Evolutionary conservation across 805 yeast species (phyloP).

Genomic region (Candida insectalens): DNA sequence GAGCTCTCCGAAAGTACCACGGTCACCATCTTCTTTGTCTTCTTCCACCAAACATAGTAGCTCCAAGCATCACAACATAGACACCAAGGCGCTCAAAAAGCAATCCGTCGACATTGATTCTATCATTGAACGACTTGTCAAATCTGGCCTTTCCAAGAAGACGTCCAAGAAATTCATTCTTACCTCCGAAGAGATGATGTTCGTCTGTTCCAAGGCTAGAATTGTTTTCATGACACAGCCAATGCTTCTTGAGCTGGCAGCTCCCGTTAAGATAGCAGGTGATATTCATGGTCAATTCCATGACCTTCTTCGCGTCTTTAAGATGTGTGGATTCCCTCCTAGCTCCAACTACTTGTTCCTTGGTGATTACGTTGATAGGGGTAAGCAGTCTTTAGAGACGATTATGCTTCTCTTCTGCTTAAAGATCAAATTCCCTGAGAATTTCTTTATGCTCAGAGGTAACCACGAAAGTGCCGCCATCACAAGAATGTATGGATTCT

Average conservation of each 20-base stretch:
- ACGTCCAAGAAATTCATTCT: constrained; percentile 41
- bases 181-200: constrained; percentile 42
- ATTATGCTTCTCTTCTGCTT: constrained; percentile 40
- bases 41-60: not conserved
- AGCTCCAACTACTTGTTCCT: constrained; percentile 43
- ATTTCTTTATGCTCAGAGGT: constrained; percentile 50
- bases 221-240: constrained; percentile 58
- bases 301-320: constrained; percentile 45
- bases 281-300: constrained; percentile 67
- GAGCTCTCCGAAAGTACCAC: not conserved
- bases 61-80: not conserved
- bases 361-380: constrained; percentile 55
- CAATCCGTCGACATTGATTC: constrained; percentile 42
- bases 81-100: too few relatives aligned
- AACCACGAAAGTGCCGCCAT: constrained; percentile 52
- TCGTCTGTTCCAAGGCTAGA: constrained; percentile 47
- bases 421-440: constrained; percentile 51
- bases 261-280: constrained; percentile 79
- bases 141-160: constrained; percentile 35
- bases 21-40: not conserved
- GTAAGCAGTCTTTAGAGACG: constrained; percentile 48
- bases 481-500: constrained; percentile 51
- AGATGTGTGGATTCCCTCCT: constrained; percentile 53
- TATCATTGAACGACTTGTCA: constrained; percentile 50
- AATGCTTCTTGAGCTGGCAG: constrained; percentile 50